Evolutionary conservation across 176 grass and related monocot species (phyloP).

Genomic region (Lolium perenne): DNA sequence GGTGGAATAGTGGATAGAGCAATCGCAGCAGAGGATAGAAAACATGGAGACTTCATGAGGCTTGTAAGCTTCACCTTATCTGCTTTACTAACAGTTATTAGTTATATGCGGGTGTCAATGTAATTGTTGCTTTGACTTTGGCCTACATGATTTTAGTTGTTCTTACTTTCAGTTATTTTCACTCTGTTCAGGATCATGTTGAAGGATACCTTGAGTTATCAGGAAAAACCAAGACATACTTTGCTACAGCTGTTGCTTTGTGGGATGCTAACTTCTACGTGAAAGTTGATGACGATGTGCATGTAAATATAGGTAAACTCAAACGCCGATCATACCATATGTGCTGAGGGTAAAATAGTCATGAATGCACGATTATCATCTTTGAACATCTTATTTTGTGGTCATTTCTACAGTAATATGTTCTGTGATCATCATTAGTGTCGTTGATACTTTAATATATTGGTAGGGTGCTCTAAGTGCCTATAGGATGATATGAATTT

Average conservation of each 20-base stretch:
- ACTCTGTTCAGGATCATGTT: conserved; percentile 77
- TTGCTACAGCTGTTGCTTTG: conserved; percentile 83
- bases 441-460: not conserved
- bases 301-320: conserved; percentile 93
- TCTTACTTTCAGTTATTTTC: conserved; percentile 27
- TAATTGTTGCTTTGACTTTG: conserved; percentile 27
- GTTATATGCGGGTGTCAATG: not conserved
- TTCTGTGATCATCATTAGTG: not conserved
- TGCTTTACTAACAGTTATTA: conserved; percentile 16
- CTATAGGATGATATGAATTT: not conserved
- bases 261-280: conserved; percentile 96
- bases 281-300: conserved; percentile 94
- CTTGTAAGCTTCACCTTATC: conserved; percentile 54
- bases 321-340: not conserved
- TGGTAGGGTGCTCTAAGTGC: not conserved
- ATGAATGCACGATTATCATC: not conserved
- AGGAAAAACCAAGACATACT: conserved; percentile 86
- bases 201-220: conserved; percentile 95
- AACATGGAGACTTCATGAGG: conserved; percentile 89
- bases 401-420: not conserved
- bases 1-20: conserved; percentile 85
- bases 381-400: not conserved
- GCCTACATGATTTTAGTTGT: not conserved
- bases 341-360: not conserved
- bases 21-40: conserved; percentile 83